Percentiles rank a stretch among this genome's conserved stretches.
These are phyloP conservation scores for Epichloe typhina DNA, from an alignment of 2,329 filamentous ascomycete genomes.

Conservation along the genomic window DNA sequence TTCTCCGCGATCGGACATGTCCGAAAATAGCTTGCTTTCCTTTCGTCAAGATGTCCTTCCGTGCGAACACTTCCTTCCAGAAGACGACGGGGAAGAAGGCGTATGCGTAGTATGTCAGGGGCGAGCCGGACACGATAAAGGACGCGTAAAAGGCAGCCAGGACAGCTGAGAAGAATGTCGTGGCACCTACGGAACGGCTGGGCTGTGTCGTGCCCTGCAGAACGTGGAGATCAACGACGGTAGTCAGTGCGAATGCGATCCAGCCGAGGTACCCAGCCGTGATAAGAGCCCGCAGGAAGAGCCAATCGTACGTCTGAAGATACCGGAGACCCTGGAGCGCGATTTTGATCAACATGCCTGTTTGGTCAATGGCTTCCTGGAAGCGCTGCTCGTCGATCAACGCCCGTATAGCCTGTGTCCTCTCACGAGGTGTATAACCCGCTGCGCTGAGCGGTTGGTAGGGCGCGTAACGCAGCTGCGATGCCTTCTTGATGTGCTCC, in stretches of 20 bases:
- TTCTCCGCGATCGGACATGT: too few relatives aligned
- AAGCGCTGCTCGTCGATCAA: too few relatives aligned
- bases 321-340: constrained; percentile 78
- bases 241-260: constrained; percentile 86
- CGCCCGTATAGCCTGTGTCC: too few relatives aligned
- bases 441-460: constrained; percentile 54
- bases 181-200: constrained; percentile 39
- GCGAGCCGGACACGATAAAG: constrained; percentile 67
- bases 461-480: constrained; percentile 63
- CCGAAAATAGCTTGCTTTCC: too few relatives aligned
- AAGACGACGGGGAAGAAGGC: neutral
- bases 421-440: constrained; percentile 33
- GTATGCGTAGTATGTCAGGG: constrained; percentile 78
- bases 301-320: constrained; percentile 95
- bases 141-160: constrained; percentile 67
- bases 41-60: constrained; percentile 34
- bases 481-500: constrained; percentile 67
- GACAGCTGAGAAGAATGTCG: constrained; percentile 58
- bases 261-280: constrained; percentile 91
- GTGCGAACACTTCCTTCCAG: constrained; percentile 54
- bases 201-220: constrained; percentile 26
- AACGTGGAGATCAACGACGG: constrained; percentile 52
- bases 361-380: constrained; percentile 65
- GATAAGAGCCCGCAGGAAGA: constrained; percentile 81
- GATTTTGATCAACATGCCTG: constrained; percentile 61